A percentile compares a stretch with the other conserved stretches of the same genome.
Conservation (phyloP, 352 stramenopile genomes). For the Globisporangium alternatum region DNA sequence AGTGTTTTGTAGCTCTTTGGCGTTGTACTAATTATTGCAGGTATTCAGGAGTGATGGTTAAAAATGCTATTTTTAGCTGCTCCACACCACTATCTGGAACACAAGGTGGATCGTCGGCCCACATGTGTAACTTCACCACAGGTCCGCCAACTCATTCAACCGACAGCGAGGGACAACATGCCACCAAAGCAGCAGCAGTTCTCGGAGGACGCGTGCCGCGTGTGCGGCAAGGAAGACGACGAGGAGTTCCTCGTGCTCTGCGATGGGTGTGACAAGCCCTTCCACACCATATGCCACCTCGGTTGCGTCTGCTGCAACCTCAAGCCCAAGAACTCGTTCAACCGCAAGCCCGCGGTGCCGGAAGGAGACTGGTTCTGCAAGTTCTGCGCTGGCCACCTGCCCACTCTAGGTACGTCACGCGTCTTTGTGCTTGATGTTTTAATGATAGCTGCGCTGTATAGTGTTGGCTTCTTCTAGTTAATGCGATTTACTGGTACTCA, state of each 20-base stretch:
- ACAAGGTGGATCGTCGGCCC: background rate
- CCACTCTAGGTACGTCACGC: conserved; percentile 34
- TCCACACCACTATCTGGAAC: background rate
- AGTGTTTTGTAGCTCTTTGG: background rate
- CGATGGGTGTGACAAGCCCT: conserved; percentile 73
- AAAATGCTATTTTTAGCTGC: background rate
- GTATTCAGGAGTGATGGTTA: background rate
- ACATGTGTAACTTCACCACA: background rate
- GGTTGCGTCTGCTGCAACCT: conserved; percentile 76
- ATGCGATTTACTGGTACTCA: background rate
- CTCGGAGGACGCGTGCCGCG: conserved; percentile 74
- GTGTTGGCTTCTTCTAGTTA: background rate
- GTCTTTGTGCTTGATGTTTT: background rate
- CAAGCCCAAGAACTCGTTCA: conserved; percentile 78
- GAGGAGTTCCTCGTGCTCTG: conserved; percentile 80
- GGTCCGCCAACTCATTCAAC: conserved; percentile 1
- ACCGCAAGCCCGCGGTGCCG: conserved; percentile 66
- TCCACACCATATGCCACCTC: conserved; percentile 70
- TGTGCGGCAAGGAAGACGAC: conserved; percentile 72
- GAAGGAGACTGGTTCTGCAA: conserved; percentile 88
- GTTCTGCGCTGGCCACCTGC: conserved; percentile 67
- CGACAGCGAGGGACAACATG: conserved; percentile 1
- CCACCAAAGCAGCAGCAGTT: conserved; percentile 23
- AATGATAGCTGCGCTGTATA: background rate
- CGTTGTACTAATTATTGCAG: background rate